These are phyloP conservation scores for Mychonastes homosphaera DNA, from an alignment of 139 green algal genomes.

Conservation along the genomic window DNA sequence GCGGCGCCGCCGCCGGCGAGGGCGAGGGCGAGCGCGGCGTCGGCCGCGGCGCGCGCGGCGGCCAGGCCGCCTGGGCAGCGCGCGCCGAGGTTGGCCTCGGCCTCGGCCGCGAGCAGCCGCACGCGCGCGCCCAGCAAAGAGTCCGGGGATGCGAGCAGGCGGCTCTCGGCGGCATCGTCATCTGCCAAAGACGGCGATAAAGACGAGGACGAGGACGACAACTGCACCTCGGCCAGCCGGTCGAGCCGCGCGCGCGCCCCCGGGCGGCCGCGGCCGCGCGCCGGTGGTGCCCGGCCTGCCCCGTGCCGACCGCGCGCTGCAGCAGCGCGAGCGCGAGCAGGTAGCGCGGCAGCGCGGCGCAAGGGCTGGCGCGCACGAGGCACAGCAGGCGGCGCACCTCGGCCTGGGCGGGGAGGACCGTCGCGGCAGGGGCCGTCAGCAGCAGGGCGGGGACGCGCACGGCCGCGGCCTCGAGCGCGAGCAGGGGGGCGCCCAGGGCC, in stretches of 20 bases:
- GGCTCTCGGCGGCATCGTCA: not conserved
- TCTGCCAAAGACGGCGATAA: not conserved
- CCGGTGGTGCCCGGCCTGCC: constrained; percentile 13
- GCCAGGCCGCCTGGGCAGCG: constrained; percentile 6
- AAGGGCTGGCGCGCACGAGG: constrained; percentile 4
- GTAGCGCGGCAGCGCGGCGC: constrained; percentile 13
- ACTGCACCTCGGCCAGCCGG: not conserved
- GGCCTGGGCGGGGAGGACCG: not conserved
- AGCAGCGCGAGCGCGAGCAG: constrained; percentile 15
- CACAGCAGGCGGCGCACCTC: constrained; percentile 9
- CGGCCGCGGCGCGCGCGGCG: constrained; percentile 11
- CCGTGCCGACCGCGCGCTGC: constrained; percentile 9
- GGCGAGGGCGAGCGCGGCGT: constrained; percentile 12
- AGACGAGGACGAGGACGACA: not conserved
- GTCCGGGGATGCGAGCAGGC: not conserved
- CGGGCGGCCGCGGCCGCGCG: constrained; percentile 12
- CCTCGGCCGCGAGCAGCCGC: constrained; percentile 19
- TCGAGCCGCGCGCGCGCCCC: not conserved
- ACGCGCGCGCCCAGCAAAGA: constrained; percentile 11
- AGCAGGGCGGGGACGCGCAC: too few relatives aligned
- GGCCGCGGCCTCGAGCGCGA: constrained; percentile 19
- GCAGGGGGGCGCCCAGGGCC: constrained; percentile 13
- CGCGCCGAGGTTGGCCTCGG: constrained; percentile 28
- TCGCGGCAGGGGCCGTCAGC: not conserved
- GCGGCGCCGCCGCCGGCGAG: constrained; percentile 1